Evolutionary conservation across 306 rosid genomes (phyloP), one percentile per base, ranked within the genome.

Genomic region (Lathyrus tuberosus): DNA sequence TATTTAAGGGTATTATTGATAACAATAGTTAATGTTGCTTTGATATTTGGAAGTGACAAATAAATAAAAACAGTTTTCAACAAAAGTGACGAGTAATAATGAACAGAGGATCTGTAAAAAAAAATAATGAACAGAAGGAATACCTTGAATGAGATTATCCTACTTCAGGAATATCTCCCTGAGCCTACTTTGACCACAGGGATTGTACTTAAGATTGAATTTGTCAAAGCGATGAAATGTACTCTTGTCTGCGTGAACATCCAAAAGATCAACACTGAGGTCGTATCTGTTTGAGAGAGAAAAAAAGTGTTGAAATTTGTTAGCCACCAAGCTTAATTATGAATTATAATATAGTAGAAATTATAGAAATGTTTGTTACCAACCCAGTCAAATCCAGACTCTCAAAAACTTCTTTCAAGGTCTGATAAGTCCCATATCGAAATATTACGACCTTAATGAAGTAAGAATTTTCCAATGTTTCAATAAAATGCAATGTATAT

Each of bases 161-260:
- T 89, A 97, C 80, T 95, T 95, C 35, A 95, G 86, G 79, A 91
- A 95, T 76, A 95, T 95, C 84, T 95, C 99, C 81, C 99, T 78
- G 35, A 95, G 99, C 88, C 99, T 89, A 89, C 99, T 95, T 85
- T 95, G 99, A 78, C 97, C 99, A 78, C 99, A 95, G 43, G 99
- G 97, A 67, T 95, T 95, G 79, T 95, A 95, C 84, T 95, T 95
- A 24, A 95, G 96, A 81, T 95, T 95, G 78, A 95, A 95, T 78
- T 95, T 95, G 78, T 95, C 99, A 80, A 95, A 95, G 37, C 99
- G 97, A 79, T 95, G 99, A 82, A 95, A 95, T 49, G 99, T 95
- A 77, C 97, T 95, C 89, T 95, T 95, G 95, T 95, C 99, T 40
- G 99, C 99, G 17, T 95, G 99, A 83, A 95, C 99, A 72, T 95